Evolutionary conservation across 805 yeast genomes (phyloP).

Genomic region (Cyberlindnera subsufficiens): DNA sequence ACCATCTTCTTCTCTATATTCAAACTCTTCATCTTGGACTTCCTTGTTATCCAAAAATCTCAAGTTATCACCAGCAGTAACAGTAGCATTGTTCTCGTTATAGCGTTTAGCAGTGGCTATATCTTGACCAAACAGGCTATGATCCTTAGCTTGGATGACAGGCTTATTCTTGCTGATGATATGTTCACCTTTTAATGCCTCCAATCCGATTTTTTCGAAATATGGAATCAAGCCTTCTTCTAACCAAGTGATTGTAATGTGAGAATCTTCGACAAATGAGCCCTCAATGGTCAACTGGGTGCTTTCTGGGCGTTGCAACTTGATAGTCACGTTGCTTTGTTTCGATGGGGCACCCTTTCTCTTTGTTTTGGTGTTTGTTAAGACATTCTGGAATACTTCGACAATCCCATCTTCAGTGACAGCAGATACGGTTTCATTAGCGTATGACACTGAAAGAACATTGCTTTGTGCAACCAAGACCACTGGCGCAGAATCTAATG

Average conservation of each 20-base stretch:
- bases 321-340: conserved; percentile 40
- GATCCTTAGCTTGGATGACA: conserved; percentile 33
- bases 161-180: conserved; percentile 34
- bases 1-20: conserved; percentile 32
- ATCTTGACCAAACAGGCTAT: conserved; percentile 37
- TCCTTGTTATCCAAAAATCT: conserved; percentile 46
- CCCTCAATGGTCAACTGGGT: conserved; percentile 24
- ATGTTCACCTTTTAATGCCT: conserved; percentile 22
- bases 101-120: conserved; percentile 49
- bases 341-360: conserved; percentile 49
- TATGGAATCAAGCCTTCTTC: conserved; percentile 53
- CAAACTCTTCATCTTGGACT: conserved; percentile 29
- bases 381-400: conserved; percentile 65
- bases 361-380: conserved; percentile 28
- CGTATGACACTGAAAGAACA: conserved; percentile 39
- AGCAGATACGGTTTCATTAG: conserved; percentile 37
- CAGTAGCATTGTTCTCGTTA: conserved; percentile 54
- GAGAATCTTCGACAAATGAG: conserved; percentile 24
- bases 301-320: conserved; percentile 40
- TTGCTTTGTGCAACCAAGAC: conserved; percentile 71
- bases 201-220: conserved; percentile 52
- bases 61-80: conserved; percentile 60
- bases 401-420: conserved; percentile 71
- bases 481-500: conserved; percentile 35
- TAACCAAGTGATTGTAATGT: conserved; percentile 50